These are phyloP conservation scores for Sindora glabra DNA, from an alignment of 306 rosid genomes.

Conservation along the genomic window DNA sequence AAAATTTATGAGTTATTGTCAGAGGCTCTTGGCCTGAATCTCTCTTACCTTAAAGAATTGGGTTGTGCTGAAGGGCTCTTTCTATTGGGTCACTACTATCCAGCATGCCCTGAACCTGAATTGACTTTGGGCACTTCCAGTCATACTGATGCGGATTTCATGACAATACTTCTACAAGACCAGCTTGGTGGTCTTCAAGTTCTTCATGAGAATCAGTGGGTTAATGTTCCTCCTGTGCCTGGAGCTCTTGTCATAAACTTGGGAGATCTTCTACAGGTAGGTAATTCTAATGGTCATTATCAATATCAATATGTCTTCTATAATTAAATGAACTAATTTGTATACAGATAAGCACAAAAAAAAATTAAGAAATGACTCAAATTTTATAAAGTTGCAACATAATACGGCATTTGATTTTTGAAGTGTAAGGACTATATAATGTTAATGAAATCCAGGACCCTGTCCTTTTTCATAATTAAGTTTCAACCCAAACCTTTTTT, in stretches of 20 bases:
- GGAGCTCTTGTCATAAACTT: constrained; percentile 22
- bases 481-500: too few species aligned
- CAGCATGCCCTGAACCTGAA: constrained; percentile 23
- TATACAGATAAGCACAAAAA: too few species aligned
- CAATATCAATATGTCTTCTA: too few species aligned
- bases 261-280: constrained; percentile 15
- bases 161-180: constrained; percentile 25
- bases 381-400: too few species aligned
- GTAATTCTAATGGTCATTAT: too few species aligned
- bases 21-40: constrained; percentile 12
- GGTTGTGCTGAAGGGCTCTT: constrained; percentile 5
- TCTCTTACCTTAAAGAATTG: not conserved
- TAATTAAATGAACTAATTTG: too few species aligned
- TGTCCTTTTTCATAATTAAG: too few species aligned
- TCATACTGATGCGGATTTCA: constrained; percentile 12
- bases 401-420: too few species aligned
- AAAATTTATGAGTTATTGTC: constrained; percentile 16
- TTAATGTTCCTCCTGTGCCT: not conserved
- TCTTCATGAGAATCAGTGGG: constrained; percentile 5
- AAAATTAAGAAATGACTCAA: too few species aligned
- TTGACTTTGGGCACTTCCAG: constrained; percentile 13
- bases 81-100: constrained; percentile 15
- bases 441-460: too few species aligned
- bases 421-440: too few species aligned
- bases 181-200: constrained; percentile 25